phyloP scores from a whole-genome alignment of 345 rosid species.

The Populus nigra region DNA sequence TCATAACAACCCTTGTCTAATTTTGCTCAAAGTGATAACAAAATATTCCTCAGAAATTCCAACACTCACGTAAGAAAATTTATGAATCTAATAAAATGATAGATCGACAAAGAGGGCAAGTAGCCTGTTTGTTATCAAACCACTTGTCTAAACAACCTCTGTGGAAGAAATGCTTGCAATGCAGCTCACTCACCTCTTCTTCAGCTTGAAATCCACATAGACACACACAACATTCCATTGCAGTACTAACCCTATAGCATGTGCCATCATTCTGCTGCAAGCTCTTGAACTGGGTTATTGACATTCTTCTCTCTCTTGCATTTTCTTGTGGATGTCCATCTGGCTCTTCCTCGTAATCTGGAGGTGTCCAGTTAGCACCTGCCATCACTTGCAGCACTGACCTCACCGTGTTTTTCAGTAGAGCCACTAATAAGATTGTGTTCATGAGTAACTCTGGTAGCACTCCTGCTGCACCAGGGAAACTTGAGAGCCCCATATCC shows the following conservation, averaged over 20 bases:
- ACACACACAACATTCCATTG: conserved; percentile 70
- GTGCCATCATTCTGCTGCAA: conserved; percentile 15
- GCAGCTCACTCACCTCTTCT: conserved; percentile 77
- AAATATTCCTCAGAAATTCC: not conserved
- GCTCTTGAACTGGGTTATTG: conserved; percentile 52
- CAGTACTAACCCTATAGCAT: not conserved
- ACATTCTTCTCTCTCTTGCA: conserved; percentile 38
- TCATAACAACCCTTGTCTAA: not conserved
- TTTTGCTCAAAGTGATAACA: not conserved
- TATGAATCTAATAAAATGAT: conserved; percentile 25
- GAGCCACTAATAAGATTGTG: conserved; percentile 56
- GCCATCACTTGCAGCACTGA: conserved; percentile 29
- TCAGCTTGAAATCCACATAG: conserved; percentile 65
- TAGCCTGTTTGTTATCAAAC: conserved; percentile 53
- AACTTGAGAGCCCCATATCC: conserved; percentile 70
- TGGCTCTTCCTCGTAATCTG: conserved; percentile 15
- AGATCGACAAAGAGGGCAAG: conserved; percentile 86
- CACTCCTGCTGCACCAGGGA: conserved; percentile 56
- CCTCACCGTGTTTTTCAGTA: conserved; percentile 54
- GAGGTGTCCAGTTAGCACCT: conserved; percentile 4
- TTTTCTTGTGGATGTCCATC: conserved; percentile 20
- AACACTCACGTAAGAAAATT: not conserved
- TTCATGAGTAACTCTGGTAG: conserved; percentile 65
- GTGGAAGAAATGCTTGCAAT: conserved; percentile 90
- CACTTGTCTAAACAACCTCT: conserved; percentile 66